These are phyloP conservation scores for Trichoderma pleuroti DNA, from an alignment of 2,329 filamentous ascomycete species.

Conservation along the genomic window DNA sequence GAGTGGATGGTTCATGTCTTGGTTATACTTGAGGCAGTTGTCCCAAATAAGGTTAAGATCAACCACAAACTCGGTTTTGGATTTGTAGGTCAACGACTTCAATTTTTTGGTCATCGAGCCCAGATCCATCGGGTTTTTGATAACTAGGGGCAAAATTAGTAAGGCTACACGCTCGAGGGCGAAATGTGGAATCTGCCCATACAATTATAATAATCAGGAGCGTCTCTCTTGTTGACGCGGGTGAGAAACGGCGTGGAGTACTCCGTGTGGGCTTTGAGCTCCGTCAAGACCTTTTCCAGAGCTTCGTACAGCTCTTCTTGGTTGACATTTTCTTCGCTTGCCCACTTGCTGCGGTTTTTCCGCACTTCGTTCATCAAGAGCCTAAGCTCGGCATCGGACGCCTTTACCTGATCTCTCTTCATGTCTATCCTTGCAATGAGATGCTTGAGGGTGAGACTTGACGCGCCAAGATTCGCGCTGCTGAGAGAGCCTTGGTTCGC, in stretches of 20 bases:
- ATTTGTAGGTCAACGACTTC: slow-evolving; percentile 73
- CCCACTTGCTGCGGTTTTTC: slow-evolving; percentile 98
- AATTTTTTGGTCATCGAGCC: slow-evolving; percentile 98
- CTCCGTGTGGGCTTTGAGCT: slow-evolving; percentile 95
- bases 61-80: slow-evolving; percentile 89
- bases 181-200: slow-evolving; percentile 39
- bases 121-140: slow-evolving; percentile 97
- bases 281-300: slow-evolving; percentile 91
- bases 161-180: not conserved
- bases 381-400: slow-evolving; percentile 87
- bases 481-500: slow-evolving; percentile 84
- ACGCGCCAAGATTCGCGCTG: slow-evolving; percentile 90
- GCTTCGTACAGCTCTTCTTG: slow-evolving; percentile 98
- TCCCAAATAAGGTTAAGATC: slow-evolving; percentile 96
- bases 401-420: slow-evolving; percentile 84
- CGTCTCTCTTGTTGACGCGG: slow-evolving; percentile 93
- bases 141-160: slow-evolving; percentile 53
- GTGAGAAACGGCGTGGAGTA: slow-evolving; percentile 95
- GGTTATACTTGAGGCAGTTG: slow-evolving; percentile 95
- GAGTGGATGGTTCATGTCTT: slow-evolving; percentile 79
- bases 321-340: slow-evolving; percentile 93
- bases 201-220: slow-evolving; percentile 90
- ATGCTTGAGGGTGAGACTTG: slow-evolving; percentile 93
- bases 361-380: slow-evolving; percentile 94
- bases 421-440: slow-evolving; percentile 93